A percentile compares a stretch with the other conserved stretches of the same genome.
Conservation (phyloP, 495 filamentous ascomycete genomes). For the Penicillium coprophilum region DNA sequence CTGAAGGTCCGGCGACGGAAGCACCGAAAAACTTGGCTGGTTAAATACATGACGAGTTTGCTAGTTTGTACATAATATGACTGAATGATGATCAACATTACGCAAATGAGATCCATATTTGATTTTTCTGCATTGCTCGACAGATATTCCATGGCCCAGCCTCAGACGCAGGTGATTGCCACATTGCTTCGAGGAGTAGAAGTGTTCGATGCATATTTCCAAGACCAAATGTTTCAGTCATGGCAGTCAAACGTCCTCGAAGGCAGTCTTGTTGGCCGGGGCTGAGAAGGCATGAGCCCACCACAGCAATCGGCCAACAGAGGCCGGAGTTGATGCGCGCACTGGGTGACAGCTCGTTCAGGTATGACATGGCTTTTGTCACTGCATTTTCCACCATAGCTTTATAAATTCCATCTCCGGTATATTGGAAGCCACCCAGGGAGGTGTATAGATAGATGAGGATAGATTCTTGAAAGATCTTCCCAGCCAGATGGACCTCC, state of each 20-base stretch:
- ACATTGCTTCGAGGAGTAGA: slow-evolving; percentile 38
- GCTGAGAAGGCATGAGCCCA: slow-evolving; percentile 33
- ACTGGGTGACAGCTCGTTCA: slow-evolving; percentile 27
- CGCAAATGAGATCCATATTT: slow-evolving; percentile 46
- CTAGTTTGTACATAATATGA: slow-evolving; percentile 12
- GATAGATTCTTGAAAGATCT: slow-evolving; percentile 41
- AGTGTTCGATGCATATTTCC: slow-evolving; percentile 42
- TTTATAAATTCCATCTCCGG: slow-evolving; percentile 34
- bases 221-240: slow-evolving; percentile 34
- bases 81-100: slow-evolving; percentile 18
- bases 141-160: slow-evolving; percentile 43
- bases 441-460: slow-evolving; percentile 40
- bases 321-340: slow-evolving; percentile 40
- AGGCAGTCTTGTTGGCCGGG: slow-evolving; percentile 26
- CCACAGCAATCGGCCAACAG: slow-evolving; percentile 41
- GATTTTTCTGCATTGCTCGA: slow-evolving; percentile 38
- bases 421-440: slow-evolving; percentile 28
- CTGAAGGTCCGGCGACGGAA: slow-evolving; percentile 69
- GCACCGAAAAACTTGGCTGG: slow-evolving; percentile 63
- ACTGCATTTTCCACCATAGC: slow-evolving; percentile 31
- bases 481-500: slow-evolving; percentile 36
- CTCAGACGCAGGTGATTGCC: slow-evolving; percentile 28
- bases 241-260: slow-evolving; percentile 23
- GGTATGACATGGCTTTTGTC: slow-evolving; percentile 33
- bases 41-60: background rate